Percentiles rank a stretch among this genome's conserved stretches.
phyloP scores from a whole-genome alignment of 2,329 filamentous ascomycete genomes.

The Sclerotinia minor region DNA sequence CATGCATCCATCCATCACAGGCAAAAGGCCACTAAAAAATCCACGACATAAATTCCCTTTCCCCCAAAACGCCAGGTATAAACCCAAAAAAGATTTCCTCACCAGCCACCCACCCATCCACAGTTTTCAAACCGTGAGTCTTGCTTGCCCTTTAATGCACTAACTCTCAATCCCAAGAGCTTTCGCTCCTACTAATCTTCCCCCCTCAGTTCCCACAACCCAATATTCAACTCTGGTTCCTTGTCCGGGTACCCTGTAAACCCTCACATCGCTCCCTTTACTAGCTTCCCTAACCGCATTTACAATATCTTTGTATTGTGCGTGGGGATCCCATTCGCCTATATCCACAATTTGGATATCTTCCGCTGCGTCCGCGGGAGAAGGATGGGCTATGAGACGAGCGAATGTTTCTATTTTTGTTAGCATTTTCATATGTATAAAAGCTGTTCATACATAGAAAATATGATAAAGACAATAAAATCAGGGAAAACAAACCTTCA shows the following conservation, averaged over 20 bases:
- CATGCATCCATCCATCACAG: too few species aligned
- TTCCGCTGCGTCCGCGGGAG: constrained; percentile 48
- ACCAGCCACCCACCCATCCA: background rate
- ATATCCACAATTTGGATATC: constrained; percentile 66
- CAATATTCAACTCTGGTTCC: constrained; percentile 74
- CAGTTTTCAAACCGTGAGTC: background rate
- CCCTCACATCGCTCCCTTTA: constrained; percentile 66
- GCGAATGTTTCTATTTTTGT: constrained; percentile 63
- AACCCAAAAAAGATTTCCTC: background rate
- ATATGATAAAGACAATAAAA: background rate
- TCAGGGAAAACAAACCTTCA: constrained; percentile 54
- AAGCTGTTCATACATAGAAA: background rate
- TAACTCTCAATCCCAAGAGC: constrained; percentile 24
- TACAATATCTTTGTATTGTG: constrained; percentile 68
- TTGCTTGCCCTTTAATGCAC: too few species aligned
- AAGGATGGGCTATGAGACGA: constrained; percentile 60
- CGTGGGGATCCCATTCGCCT: constrained; percentile 70
- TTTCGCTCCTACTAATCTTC: constrained; percentile 32
- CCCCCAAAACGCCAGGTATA: constrained; percentile 14
- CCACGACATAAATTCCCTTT: background rate
- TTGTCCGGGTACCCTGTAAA: constrained; percentile 69
- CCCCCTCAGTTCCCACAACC: constrained; percentile 65
- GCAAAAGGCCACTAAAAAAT: background rate
- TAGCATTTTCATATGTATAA: background rate
- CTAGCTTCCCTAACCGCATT: constrained; percentile 66